Conservation (phyloP, 192 early-diverging fungal species). For the Spinellus fusiger region DNA sequence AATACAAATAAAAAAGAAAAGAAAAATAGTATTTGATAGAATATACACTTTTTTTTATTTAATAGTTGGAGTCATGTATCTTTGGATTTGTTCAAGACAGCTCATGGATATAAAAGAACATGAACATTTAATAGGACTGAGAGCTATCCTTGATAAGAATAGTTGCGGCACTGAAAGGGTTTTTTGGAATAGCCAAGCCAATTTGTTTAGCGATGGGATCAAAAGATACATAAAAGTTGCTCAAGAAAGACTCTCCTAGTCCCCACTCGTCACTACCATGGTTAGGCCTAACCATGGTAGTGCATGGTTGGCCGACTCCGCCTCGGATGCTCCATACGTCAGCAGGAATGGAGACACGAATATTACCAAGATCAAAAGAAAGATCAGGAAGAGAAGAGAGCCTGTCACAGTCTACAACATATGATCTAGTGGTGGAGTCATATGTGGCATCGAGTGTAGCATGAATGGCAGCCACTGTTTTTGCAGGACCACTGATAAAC, state of each 20-base stretch:
- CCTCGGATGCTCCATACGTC: neutral
- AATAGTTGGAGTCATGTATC: too few species aligned
- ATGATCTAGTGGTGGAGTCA: neutral
- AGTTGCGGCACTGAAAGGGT: neutral
- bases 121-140: neutral
- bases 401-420: neutral
- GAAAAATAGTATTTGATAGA: too few species aligned
- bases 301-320: too few species aligned
- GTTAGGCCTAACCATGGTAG: neutral
- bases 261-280: neutral
- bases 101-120: too few species aligned
- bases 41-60: too few species aligned
- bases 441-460: neutral
- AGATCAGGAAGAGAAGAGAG: neutral
- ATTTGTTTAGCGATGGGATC: neutral
- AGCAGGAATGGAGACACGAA: neutral
- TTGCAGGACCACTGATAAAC: neutral
- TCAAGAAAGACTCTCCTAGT: constrained; percentile 6
- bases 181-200: neutral
- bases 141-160: neutral
- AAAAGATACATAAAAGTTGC: neutral
- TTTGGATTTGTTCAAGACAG: too few species aligned
- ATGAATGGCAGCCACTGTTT: neutral
- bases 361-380: neutral
- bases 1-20: too few species aligned